phyloP scores from a whole-genome alignment of 148 eudicot genomes.

The Rhododendron williamsianum region DNA sequence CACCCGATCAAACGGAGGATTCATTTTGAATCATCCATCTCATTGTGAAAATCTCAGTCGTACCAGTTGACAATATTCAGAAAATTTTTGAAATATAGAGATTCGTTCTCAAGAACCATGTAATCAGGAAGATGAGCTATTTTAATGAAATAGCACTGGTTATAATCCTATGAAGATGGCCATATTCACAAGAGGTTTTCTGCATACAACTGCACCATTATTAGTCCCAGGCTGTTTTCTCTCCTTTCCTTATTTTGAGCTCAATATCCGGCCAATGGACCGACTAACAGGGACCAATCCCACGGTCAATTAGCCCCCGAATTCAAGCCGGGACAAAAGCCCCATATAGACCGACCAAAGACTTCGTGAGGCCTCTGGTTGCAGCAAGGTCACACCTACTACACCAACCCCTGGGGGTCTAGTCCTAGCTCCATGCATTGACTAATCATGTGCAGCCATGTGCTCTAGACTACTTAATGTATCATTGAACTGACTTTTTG shows the following conservation, averaged over 20 bases:
- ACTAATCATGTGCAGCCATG: conserved; percentile 46
- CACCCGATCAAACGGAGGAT: not conserved
- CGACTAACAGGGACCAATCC: not conserved
- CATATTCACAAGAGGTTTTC: not conserved
- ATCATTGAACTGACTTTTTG: not conserved
- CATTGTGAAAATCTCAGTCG: not conserved
- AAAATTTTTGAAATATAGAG: not conserved
- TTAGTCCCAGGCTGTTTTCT: conserved; percentile 14
- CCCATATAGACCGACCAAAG: not conserved
- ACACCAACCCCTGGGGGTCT: too few species aligned
- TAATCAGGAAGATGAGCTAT: not conserved
- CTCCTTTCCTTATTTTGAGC: not conserved
- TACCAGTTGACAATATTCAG: not conserved
- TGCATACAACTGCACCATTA: conserved; percentile 7
- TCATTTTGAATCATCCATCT: not conserved
- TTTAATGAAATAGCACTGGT: not conserved
- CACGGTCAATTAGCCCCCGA: not conserved
- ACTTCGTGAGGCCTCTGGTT: not conserved
- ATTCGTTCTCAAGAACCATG: not conserved
- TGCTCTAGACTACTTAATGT: conserved; percentile 20
- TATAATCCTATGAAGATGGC: not conserved
- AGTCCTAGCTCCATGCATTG: not conserved
- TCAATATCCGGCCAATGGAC: not conserved
- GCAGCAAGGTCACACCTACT: not conserved
- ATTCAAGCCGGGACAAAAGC: not conserved